A percentile compares a stretch with the other conserved stretches of the same genome.
Conservation (phyloP, 805 yeast genomes). For the Candida dendrica region DNA sequence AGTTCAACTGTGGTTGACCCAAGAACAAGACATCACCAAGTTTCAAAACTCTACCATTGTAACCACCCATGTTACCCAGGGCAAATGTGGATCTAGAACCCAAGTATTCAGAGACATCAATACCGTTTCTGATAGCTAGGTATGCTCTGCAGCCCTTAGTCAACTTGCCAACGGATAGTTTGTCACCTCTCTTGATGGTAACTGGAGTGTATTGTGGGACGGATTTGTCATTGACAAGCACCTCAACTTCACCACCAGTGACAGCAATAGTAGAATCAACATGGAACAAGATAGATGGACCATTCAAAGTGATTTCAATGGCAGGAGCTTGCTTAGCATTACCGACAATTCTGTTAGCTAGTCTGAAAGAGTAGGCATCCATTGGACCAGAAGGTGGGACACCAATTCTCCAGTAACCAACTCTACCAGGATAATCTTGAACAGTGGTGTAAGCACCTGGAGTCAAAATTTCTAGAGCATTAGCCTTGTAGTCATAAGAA, state of each 20-base stretch:
- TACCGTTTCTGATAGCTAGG: slow-evolving; percentile 85
- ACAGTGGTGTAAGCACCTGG: slow-evolving; percentile 97
- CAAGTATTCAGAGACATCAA: slow-evolving; percentile 88
- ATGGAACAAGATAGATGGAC: slow-evolving; percentile 84
- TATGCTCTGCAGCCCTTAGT: slow-evolving; percentile 82
- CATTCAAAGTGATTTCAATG: slow-evolving; percentile 79
- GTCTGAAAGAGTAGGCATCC: slow-evolving; percentile 86
- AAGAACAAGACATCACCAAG: slow-evolving; percentile 87
- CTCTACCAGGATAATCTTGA: slow-evolving; percentile 92
- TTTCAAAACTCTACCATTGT: slow-evolving; percentile 86
- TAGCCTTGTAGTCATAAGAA: slow-evolving; percentile 67
- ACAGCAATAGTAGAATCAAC: slow-evolving; percentile 69
- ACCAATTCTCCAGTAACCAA: slow-evolving; percentile 61
- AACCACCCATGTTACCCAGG: slow-evolving; percentile 86
- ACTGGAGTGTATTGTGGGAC: slow-evolving; percentile 70
- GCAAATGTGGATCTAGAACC: slow-evolving; percentile 98
- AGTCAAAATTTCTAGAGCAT: slow-evolving; percentile 73
- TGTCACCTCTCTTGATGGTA: slow-evolving; percentile 64
- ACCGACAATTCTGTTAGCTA: slow-evolving; percentile 89
- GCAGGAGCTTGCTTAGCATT: slow-evolving; percentile 80
- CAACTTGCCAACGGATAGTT: slow-evolving; percentile 73
- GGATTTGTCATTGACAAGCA: slow-evolving; percentile 54
- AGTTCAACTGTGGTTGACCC: slow-evolving; percentile 65
- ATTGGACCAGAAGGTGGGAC: slow-evolving; percentile 99
- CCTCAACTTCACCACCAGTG: slow-evolving; percentile 77